A percentile compares a stretch with the other conserved stretches of the same genome.
phyloP scores from a whole-genome alignment of 305 asterid species.

The Fraxinus dipetala region DNA sequence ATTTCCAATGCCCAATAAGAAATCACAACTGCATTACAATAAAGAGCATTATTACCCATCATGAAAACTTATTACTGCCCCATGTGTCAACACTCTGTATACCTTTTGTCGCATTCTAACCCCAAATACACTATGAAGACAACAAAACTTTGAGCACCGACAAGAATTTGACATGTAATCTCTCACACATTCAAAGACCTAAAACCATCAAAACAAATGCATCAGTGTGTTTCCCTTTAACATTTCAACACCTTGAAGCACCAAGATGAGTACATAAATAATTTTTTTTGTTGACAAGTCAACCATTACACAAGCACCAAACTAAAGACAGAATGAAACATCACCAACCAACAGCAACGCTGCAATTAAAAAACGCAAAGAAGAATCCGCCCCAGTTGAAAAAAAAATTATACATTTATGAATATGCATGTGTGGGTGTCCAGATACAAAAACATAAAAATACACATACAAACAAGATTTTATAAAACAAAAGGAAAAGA shows the following conservation, averaged over 20 bases:
- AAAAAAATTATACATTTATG: background rate
- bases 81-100: background rate
- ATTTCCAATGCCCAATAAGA: constrained; percentile 12
- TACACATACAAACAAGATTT: background rate
- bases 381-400: background rate
- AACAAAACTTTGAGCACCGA: constrained; percentile 15
- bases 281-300: constrained; percentile 9
- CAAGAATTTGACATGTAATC: background rate
- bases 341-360: constrained; percentile 35
- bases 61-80: constrained; percentile 3
- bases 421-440: background rate
- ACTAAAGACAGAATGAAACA: constrained; percentile 31
- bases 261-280: background rate
- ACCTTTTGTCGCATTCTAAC: background rate
- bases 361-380: constrained; percentile 8
- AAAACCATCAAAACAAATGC: background rate
- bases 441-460: constrained; percentile 4
- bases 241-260: background rate
- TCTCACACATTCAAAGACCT: constrained; percentile 17
- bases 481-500: background rate
- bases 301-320: constrained; percentile 26
- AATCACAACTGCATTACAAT: constrained; percentile 9
- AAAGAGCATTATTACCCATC: constrained; percentile 2
- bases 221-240: background rate
- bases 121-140: background rate